Base-by-base conservation (phyloP, 2,329 filamentous ascomycete species). In the Emergomyces pasteurianus region DNA sequence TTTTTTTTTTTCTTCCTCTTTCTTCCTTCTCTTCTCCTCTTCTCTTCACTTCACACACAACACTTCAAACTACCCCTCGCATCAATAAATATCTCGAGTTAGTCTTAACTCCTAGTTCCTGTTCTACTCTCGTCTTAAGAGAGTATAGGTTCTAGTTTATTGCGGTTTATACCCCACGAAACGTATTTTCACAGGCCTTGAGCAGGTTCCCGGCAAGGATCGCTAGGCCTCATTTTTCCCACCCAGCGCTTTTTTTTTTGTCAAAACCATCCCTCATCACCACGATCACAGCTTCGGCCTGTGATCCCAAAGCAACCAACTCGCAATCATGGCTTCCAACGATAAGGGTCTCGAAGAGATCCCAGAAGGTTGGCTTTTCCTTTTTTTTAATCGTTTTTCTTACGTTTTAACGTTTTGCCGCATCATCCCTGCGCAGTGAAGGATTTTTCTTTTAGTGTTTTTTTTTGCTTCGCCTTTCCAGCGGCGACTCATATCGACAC, bases 261-360 rank as follows among this genome's bases (percentile, higher is more conserved):
- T 46, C 58, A 53, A 63, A 63, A 62, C 63, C 62, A 64, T 60
- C 10, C 23, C 23, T 47, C 60, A 46, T 54, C 49, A 68, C 67
- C 67, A 68, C 85, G 87, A 83, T 90, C 84, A 78, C 81, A 84
- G 88, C 86, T 83, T 80, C 80, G 78, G 87, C 86, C 88, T 90
- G 88, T 85, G 86, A 83, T 84, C 78, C 66, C 73, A 73, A 72
- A 67, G 74, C 71, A 71, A 68, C 65, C 58, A 72, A 80, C 82
- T 81, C 86, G 86, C 90, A 92, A 96, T 88, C 85, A 97, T 97
- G 92, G 92, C 92, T 90, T 75, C 78, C 64, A 86, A 87, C 78
- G 89, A 90, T 73, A 96, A 95, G 85, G 92, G 92, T 84, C 90
- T 97, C 82, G 92, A 96, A 84, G 92, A 97, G 79, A 87, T 96